A percentile compares a stretch with the other conserved stretches of the same genome.
Evolutionary conservation across 1,139 yeast genomes (phyloP).

Genomic region (Blastobotrys apis): DNA sequence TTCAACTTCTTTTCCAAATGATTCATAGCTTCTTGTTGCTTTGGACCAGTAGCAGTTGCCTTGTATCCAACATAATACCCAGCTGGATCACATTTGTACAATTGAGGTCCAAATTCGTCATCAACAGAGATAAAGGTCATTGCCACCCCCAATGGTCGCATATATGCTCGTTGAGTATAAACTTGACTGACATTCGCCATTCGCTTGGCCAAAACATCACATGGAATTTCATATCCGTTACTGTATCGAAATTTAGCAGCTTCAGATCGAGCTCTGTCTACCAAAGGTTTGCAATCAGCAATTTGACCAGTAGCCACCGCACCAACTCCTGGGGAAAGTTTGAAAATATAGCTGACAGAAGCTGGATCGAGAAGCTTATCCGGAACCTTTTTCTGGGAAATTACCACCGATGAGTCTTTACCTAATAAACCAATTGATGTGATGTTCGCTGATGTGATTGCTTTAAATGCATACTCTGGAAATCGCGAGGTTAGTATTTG

Average conservation of each 20-base stretch:
- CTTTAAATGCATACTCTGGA: constrained; percentile 85
- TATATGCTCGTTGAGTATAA: constrained; percentile 97
- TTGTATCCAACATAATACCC: constrained; percentile 90
- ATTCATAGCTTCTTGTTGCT: constrained; percentile 93
- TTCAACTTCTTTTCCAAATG: constrained; percentile 88
- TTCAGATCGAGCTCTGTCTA: constrained; percentile 84
- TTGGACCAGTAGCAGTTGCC: constrained; percentile 95
- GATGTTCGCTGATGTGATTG: constrained; percentile 87
- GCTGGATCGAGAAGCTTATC: constrained; percentile 85
- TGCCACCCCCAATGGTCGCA: constrained; percentile 96
- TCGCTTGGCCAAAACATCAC: constrained; percentile 86
- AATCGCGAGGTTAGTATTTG: background rate
- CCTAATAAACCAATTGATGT: constrained; percentile 88
- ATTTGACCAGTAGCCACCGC: constrained; percentile 94
- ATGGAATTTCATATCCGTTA: constrained; percentile 96
- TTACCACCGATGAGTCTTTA: constrained; percentile 80
- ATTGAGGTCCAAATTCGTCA: constrained; percentile 84
- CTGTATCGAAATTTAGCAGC: constrained; percentile 93
- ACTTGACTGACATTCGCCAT: constrained; percentile 94
- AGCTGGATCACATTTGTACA: constrained; percentile 94
- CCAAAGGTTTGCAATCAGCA: constrained; percentile 92
- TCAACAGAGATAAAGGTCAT: constrained; percentile 84
- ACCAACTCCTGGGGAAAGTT: constrained; percentile 77
- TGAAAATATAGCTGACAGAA: constrained; percentile 81
- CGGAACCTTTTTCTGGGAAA: constrained; percentile 93